These are phyloP conservation scores for Ophiostoma sp. DNA, from an alignment of 2,329 filamentous ascomycete genomes.

Conservation along the genomic window DNA sequence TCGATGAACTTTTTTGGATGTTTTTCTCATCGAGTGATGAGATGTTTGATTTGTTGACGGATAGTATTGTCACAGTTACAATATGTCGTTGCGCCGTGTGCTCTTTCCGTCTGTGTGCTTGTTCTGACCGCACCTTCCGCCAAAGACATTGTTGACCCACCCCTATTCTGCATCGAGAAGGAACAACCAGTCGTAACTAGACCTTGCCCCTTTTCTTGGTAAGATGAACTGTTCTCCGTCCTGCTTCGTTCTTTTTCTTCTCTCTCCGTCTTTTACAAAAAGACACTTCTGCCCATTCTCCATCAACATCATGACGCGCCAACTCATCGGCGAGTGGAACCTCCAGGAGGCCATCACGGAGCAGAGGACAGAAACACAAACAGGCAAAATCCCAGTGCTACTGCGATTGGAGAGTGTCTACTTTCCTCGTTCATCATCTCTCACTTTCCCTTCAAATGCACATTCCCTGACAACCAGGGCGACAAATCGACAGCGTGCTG, in stretches of 20 bases:
- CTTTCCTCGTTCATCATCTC: background rate
- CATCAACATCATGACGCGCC: background rate
- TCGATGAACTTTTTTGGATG: background rate
- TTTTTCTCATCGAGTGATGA: background rate
- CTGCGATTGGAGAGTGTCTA: slow-evolving; percentile 9
- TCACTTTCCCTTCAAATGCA: background rate
- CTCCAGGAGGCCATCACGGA: slow-evolving; percentile 31
- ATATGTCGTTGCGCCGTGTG: background rate
- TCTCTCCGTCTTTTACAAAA: background rate
- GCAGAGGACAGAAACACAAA: slow-evolving; percentile 18
- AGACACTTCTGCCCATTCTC: background rate
- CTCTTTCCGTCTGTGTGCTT: background rate
- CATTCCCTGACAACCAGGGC: background rate
- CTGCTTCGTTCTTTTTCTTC: background rate
- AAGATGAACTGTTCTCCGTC: too few species aligned
- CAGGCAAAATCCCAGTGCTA: background rate
- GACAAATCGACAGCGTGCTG: background rate
- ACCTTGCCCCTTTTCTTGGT: background rate
- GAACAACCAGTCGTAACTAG: background rate
- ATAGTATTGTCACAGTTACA: background rate
- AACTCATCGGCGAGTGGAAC: slow-evolving; percentile 21
- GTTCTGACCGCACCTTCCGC: background rate
- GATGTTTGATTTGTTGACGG: background rate
- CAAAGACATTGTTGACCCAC: background rate
- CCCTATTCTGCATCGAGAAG: background rate